Base-by-base conservation (phyloP, 2,329 filamentous ascomycete species). In the Xylariaceae sp. region DNA sequence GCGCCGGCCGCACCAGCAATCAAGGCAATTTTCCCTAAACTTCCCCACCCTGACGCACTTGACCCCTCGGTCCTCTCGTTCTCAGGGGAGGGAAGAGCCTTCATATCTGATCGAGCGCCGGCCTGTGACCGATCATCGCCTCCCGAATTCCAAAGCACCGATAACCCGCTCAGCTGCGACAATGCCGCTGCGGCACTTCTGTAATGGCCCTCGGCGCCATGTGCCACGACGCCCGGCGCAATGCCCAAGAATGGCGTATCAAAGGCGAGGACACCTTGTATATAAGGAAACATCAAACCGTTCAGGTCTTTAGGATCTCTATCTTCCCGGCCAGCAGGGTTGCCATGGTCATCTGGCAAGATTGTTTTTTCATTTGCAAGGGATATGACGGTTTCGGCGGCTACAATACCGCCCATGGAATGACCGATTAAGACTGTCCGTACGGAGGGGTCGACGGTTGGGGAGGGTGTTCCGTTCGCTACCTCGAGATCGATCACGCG, bases 401-500 rank as follows among this genome's bases (percentile, higher is more conserved):
- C 92, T 46, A 97, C 91, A 65, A 97, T 96, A 64, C 94, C 94
- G 63, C 88, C 88, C 88, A 88, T 70, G 5, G 65, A 67, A 57
- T 70, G 67, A 3, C 67, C 68, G 56, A 69, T 61, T 2, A 70
- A 63, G 51, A 69, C 62, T 19, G 61, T 63, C 43, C 58, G 67
- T 7, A 70, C 67, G 37, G 64, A 65, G 31, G 67, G 67, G 29
- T 70, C 65, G 56, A 70, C 59, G 35, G 67, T 69, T 30, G 67
- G 67, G 7, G 62, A 65, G 31, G 65, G 64, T 2, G 67, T 68
- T 53, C 80, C 79, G 62, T 88, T 87, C 31, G 80, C 84, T 54
- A 96, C 91, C 73, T 99, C 92, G 65, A 96, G 77, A 70, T 97
- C 94, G 64, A 97, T 96, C 64, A 97, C 89, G 65, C 89, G 89